Evolutionary conservation across 2,329 filamentous ascomycete genomes (phyloP).

Genomic region (Diaporthe aspalathi): DNA sequence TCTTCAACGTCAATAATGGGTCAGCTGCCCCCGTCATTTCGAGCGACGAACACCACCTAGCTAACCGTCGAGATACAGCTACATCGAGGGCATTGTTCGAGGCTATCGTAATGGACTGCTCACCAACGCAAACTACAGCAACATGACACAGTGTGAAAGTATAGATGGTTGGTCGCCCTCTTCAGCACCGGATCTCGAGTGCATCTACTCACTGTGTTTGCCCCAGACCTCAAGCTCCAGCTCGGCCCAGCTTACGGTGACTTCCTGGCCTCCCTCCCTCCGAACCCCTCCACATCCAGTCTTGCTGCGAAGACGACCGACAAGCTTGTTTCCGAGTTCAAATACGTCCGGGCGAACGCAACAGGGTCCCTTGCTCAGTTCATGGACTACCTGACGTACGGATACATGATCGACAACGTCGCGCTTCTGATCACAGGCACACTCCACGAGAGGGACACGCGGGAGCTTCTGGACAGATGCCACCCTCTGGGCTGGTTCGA

Average conservation of each 20-base stretch:
- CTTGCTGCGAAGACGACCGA: conserved; percentile 96
- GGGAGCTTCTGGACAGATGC: conserved; percentile 93
- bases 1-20: conserved; percentile 96
- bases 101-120: conserved; percentile 96
- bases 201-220: conserved; percentile 36
- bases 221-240: conserved; percentile 93
- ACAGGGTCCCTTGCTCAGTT: conserved; percentile 92
- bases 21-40: conserved; percentile 50
- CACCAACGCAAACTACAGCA: conserved; percentile 90
- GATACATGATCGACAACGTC: conserved; percentile 99
- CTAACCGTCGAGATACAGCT: conserved; percentile 65
- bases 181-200: not conserved
- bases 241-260: conserved; percentile 97
- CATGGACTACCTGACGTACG: conserved; percentile 98
- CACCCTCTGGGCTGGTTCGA: conserved; percentile 99
- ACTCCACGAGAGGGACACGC: conserved; percentile 95
- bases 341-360: conserved; percentile 94
- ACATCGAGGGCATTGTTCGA: conserved; percentile 96
- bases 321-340: conserved; percentile 97
- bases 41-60: conserved; percentile 1
- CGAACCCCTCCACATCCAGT: conserved; percentile 95
- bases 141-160: conserved; percentile 96
- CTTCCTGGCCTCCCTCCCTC: conserved; percentile 91
- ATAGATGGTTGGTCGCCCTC: conserved; percentile 79
- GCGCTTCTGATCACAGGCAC: conserved; percentile 98